Evolutionary conservation across 148 eudicot genomes (phyloP).

Genomic region (Chenopodium quinoa): DNA sequence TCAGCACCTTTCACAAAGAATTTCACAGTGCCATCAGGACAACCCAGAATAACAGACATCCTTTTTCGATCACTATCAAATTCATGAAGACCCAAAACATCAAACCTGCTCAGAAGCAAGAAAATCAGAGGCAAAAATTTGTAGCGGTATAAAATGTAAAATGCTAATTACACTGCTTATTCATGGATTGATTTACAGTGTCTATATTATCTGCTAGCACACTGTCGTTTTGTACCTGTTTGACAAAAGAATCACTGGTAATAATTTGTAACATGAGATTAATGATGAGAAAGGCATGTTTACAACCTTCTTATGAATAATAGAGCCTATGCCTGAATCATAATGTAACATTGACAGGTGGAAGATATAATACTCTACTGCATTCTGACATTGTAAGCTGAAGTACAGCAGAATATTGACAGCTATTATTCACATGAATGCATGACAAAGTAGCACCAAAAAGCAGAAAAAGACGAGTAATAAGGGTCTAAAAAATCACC

Average conservation of each 20-base stretch:
- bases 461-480: constrained; percentile 15
- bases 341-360: neutral
- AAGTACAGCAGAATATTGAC: neutral
- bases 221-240: neutral
- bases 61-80: constrained; percentile 98
- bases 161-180: neutral
- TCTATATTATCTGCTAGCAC: neutral
- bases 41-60: constrained; percentile 95
- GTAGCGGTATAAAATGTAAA: neutral
- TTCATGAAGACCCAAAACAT: constrained; percentile 94
- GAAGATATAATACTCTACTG: neutral
- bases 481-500: constrained; percentile 41
- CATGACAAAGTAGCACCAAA: constrained; percentile 8
- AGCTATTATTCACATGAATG: neutral
- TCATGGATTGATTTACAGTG: neutral
- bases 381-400: neutral
- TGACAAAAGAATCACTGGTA: neutral
- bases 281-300: neutral
- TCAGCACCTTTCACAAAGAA: constrained; percentile 97
- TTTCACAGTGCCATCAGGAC: constrained; percentile 74
- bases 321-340: neutral
- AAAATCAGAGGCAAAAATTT: constrained; percentile 13
- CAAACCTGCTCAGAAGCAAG: constrained; percentile 62
- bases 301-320: neutral
- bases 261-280: neutral